These are phyloP conservation scores for Trapa bicornis DNA, from an alignment of 345 rosid species.

Conservation along the genomic window DNA sequence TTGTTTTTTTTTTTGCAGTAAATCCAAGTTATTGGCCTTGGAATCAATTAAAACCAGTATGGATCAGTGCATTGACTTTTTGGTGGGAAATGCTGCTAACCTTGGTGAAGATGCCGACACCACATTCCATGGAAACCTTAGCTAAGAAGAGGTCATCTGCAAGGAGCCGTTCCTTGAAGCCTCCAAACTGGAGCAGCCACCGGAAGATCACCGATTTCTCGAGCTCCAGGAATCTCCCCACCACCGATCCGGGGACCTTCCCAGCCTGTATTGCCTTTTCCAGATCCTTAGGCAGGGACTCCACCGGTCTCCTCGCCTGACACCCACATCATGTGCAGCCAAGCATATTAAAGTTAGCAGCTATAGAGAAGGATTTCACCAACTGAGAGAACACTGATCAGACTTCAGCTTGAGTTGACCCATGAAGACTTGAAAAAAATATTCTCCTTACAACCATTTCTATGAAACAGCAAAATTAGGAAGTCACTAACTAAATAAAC, in stretches of 20 bases:
- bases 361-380: too few relatives aligned
- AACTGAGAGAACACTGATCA: too few relatives aligned
- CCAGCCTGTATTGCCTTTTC: slow-evolving; percentile 43
- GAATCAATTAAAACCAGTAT: too few relatives aligned
- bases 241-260: slow-evolving; percentile 38
- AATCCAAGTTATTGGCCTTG: not conserved
- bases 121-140: slow-evolving; percentile 61
- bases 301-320: slow-evolving; percentile 20
- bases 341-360: not conserved
- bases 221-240: slow-evolving; percentile 40
- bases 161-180: slow-evolving; percentile 53
- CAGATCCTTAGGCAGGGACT: slow-evolving; percentile 49
- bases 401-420: too few relatives aligned
- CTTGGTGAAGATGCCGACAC: slow-evolving; percentile 69
- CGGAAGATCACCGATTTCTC: slow-evolving; percentile 35
- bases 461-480: too few relatives aligned
- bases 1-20: not conserved
- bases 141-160: slow-evolving; percentile 62
- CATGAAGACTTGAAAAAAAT: too few relatives aligned
- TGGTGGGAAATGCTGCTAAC: slow-evolving; percentile 7
- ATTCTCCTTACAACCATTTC: too few relatives aligned
- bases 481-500: too few relatives aligned
- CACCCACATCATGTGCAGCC: not conserved
- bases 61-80: not conserved
- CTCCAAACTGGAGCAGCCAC: slow-evolving; percentile 58